These are phyloP conservation scores for Psilocybe subaeruginosa DNA, from an alignment of 768 basidiomycete species.

Conservation along the genomic window DNA sequence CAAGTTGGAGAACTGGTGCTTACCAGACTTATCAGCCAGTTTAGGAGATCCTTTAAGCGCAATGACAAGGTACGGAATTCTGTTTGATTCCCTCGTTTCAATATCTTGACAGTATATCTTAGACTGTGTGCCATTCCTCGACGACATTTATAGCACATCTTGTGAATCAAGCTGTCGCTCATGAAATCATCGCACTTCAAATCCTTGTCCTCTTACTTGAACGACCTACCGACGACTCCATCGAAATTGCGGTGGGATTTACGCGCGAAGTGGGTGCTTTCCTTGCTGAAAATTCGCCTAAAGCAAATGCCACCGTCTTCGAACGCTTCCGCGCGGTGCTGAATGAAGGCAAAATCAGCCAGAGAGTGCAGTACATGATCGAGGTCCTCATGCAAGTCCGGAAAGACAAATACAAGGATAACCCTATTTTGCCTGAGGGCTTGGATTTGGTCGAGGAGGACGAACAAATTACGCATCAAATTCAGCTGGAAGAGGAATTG, in stretches of 20 bases:
- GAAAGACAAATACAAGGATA: slow-evolving; percentile 99
- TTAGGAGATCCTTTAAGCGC: slow-evolving; percentile 91
- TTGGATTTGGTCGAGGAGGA: slow-evolving; percentile 97
- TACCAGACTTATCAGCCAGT: slow-evolving; percentile 90
- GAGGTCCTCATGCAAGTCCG: slow-evolving; percentile 99
- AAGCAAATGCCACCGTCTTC: slow-evolving; percentile 92
- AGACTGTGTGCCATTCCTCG: slow-evolving; percentile 94
- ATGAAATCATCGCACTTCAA: slow-evolving; percentile 93
- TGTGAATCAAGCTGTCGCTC: slow-evolving; percentile 91
- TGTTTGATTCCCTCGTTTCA: background rate
- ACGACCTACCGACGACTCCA: slow-evolving; percentile 94
- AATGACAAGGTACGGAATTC: slow-evolving; percentile 87
- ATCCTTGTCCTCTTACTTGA: slow-evolving; percentile 96
- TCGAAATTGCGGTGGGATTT: slow-evolving; percentile 98
- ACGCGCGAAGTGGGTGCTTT: slow-evolving; percentile 97
- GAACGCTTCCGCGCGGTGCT: slow-evolving; percentile 97
- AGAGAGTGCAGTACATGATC: slow-evolving; percentile 99
- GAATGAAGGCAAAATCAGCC: slow-evolving; percentile 93
- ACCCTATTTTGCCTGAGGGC: slow-evolving; percentile 92
- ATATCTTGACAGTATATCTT: background rate
- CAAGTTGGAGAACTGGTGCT: slow-evolving; percentile 94
- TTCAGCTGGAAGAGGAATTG: slow-evolving; percentile 90
- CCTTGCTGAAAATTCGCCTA: slow-evolving; percentile 90
- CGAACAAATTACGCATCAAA: slow-evolving; percentile 94
- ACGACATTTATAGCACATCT: slow-evolving; percentile 92